Conservation (phyloP, 306 rosid species). For the Senna tora region DNA sequence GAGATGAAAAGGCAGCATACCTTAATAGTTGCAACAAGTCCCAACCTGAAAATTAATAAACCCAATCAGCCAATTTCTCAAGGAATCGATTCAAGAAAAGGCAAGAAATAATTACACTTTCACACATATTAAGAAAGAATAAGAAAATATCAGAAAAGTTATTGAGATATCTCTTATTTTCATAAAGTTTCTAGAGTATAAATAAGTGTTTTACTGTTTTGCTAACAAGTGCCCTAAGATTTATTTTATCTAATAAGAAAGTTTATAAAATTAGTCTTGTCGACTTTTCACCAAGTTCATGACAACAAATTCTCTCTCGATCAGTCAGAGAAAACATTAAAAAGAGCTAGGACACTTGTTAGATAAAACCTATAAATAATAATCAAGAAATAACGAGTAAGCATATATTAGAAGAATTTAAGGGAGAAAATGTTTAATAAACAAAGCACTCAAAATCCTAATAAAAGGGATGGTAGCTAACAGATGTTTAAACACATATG, state of each 20-base stretch:
- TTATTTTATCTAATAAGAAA: too few species aligned
- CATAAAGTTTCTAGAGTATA: neutral
- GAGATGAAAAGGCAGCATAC: conserved; percentile 45
- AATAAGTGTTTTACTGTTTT: too few species aligned
- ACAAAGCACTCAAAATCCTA: neutral
- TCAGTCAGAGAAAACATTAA: too few species aligned
- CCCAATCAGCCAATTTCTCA: conserved; percentile 39
- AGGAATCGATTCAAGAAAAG: conserved; percentile 5
- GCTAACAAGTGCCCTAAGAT: too few species aligned
- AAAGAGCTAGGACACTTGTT: too few species aligned
- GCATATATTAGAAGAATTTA: neutral
- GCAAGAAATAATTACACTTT: conserved; percentile 4
- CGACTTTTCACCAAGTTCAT: too few species aligned
- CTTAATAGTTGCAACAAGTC: conserved; percentile 96
- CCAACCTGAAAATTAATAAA: conserved; percentile 78
- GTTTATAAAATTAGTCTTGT: too few species aligned
- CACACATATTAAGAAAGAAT: neutral
- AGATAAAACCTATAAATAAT: too few species aligned
- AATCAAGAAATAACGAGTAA: neutral
- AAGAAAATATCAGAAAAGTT: neutral
- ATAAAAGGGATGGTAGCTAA: conserved; percentile 1
- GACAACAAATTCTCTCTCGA: too few species aligned
- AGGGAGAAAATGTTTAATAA: neutral
- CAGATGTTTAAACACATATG: neutral
- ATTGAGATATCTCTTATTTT: too few species aligned